These are phyloP conservation scores for Sicyos edulis DNA, from an alignment of 306 rosid genomes.

Conservation along the genomic window DNA sequence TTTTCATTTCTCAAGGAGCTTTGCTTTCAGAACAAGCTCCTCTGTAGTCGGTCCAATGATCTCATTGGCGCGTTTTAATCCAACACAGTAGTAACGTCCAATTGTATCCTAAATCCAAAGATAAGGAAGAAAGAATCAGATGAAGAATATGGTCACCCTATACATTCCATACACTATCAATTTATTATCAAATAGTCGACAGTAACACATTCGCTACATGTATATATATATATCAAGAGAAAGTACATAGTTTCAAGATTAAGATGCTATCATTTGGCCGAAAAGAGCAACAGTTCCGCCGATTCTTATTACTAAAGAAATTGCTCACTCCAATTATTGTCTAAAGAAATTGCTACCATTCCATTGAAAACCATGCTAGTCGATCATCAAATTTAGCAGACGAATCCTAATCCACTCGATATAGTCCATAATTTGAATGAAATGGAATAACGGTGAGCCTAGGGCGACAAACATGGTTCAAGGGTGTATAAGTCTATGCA, in stretches of 20 bases:
- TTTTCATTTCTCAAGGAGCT: conserved; percentile 22
- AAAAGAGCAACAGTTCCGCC: too few relatives aligned
- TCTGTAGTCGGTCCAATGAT: conserved; percentile 91
- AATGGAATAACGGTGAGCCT: too few relatives aligned
- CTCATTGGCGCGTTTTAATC: conserved; percentile 84
- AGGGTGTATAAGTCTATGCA: too few relatives aligned
- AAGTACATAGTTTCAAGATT: background rate
- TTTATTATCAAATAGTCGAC: background rate
- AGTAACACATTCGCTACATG: background rate
- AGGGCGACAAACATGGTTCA: too few relatives aligned
- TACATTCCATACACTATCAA: background rate
- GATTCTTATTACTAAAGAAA: too few relatives aligned
- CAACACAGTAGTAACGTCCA: conserved; percentile 72
- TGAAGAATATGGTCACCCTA: background rate
- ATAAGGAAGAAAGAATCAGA: background rate
- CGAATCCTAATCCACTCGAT: background rate
- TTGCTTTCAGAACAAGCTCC: conserved; percentile 72
- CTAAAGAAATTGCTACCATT: too few relatives aligned
- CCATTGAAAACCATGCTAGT: background rate
- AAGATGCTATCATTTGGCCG: background rate
- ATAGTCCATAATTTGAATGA: too few relatives aligned
- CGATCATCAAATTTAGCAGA: conserved; percentile 5
- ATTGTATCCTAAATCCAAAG: conserved; percentile 56
- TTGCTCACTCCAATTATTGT: too few relatives aligned
- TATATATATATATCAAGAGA: background rate